These are phyloP conservation scores for Aphanocladium album DNA, from an alignment of 2,329 filamentous ascomycete genomes.

Conservation along the genomic window DNA sequence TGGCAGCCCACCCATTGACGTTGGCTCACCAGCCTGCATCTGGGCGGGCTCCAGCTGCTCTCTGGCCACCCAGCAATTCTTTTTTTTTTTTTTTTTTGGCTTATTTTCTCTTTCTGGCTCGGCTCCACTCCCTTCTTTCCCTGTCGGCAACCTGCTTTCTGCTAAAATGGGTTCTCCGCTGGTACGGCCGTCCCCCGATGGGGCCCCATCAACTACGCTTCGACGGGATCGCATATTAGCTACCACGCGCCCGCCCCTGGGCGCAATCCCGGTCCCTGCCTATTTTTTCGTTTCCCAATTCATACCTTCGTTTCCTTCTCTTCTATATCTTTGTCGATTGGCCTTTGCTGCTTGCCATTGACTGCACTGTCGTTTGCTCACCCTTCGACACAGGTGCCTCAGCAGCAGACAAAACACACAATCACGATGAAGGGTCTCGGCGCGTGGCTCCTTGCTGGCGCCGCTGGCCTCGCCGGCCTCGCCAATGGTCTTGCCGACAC, in stretches of 20 bases:
- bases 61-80: too few relatives aligned
- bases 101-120: not conserved
- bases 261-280: not conserved
- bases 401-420: not conserved
- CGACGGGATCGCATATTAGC: not conserved
- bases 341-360: not conserved
- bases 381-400: not conserved
- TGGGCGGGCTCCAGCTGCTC: not conserved
- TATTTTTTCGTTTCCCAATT: not conserved
- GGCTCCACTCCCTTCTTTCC: not conserved
- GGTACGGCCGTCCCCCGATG: not conserved
- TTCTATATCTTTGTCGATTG: slow-evolving; percentile 1
- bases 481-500: slow-evolving; percentile 36
- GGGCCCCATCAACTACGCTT: not conserved
- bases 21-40: not conserved
- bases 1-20: not conserved
- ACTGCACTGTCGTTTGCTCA: not conserved
- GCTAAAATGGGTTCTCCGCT: not conserved
- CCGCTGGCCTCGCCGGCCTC: slow-evolving; percentile 29
- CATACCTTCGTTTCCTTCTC: slow-evolving; percentile 1
- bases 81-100: not conserved
- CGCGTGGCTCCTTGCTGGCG: slow-evolving; percentile 26
- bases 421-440: slow-evolving; percentile 22
- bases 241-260: not conserved
- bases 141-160: not conserved